Percentiles rank a stretch among this genome's conserved stretches.
phyloP scores from a whole-genome alignment of 164 flowering plant genomes.

The Kalanchoe fedtschenkoi region DNA sequence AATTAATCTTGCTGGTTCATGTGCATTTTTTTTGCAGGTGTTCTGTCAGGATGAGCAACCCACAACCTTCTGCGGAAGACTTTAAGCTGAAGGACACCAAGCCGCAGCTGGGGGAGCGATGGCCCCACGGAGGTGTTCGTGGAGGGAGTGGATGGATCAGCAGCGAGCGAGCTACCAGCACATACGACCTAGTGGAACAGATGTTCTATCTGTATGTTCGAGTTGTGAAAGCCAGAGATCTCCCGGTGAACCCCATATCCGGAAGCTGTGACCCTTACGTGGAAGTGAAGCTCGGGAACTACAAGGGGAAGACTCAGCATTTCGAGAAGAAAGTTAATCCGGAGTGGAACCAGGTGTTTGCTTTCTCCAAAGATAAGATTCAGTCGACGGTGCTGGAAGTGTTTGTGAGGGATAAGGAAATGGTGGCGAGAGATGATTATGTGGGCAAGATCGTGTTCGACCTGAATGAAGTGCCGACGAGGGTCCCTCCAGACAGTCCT shows the following conservation, averaged over 20 bases:
- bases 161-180: conserved; percentile 1
- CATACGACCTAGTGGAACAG: conserved; percentile 5
- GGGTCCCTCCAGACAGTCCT: conserved; percentile 8
- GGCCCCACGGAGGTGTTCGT: conserved; percentile 2
- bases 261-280: conserved; percentile 8
- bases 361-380: not conserved
- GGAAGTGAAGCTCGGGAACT: not conserved
- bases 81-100: not conserved
- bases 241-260: not conserved
- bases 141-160: conserved; percentile 18
- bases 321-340: conserved; percentile 8
- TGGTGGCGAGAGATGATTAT: conserved; percentile 4
- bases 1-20: not conserved
- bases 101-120: conserved; percentile 5
- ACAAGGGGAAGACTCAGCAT: conserved; percentile 5
- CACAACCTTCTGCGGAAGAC: not conserved
- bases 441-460: not conserved
- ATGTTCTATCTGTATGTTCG: conserved; percentile 5
- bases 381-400: not conserved
- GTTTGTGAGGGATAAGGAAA: conserved; percentile 6
- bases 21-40: not conserved
- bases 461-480: not conserved
- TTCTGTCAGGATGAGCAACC: not conserved
- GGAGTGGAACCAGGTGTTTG: conserved; percentile 1
- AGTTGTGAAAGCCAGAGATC: conserved; percentile 5